These are phyloP conservation scores for Sanghuangporus weigelae DNA, from an alignment of 1,284 basidiomycete genomes.

Conservation along the genomic window DNA sequence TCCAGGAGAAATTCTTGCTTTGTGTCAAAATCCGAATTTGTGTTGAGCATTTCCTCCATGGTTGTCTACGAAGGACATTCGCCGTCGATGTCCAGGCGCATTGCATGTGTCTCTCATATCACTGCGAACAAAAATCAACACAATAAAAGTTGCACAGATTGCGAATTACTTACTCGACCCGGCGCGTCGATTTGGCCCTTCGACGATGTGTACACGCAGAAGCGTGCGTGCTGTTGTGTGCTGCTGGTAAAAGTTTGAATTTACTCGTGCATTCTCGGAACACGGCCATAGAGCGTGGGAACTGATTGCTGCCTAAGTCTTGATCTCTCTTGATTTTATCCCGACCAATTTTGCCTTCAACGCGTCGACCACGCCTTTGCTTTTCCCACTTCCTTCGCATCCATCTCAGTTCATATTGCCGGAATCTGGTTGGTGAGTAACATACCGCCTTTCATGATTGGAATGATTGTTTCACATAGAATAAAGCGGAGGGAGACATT, in stretches of 20 bases:
- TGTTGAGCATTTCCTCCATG: background rate
- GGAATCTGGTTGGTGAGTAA: background rate
- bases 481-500: conserved; percentile 24
- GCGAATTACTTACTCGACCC: conserved; percentile 3
- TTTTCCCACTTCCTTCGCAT: background rate
- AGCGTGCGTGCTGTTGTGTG: background rate
- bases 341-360: too few relatives aligned
- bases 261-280: background rate
- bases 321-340: too few relatives aligned
- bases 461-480: conserved; percentile 13
- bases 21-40: background rate
- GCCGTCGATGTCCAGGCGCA: conserved; percentile 17
- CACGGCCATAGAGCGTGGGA: too few relatives aligned
- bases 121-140: conserved; percentile 9
- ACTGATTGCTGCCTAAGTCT: too few relatives aligned
- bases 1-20: background rate
- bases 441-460: background rate
- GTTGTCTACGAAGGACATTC: conserved; percentile 10
- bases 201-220: background rate
- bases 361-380: background rate
- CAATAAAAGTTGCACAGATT: background rate
- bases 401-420: background rate
- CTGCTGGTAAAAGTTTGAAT: background rate
- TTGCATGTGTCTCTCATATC: conserved; percentile 20
- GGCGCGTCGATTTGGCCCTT: conserved; percentile 6